phyloP scores from a whole-genome alignment of 495 filamentous ascomycete species.

The Hyaloscypha bicolor region DNA sequence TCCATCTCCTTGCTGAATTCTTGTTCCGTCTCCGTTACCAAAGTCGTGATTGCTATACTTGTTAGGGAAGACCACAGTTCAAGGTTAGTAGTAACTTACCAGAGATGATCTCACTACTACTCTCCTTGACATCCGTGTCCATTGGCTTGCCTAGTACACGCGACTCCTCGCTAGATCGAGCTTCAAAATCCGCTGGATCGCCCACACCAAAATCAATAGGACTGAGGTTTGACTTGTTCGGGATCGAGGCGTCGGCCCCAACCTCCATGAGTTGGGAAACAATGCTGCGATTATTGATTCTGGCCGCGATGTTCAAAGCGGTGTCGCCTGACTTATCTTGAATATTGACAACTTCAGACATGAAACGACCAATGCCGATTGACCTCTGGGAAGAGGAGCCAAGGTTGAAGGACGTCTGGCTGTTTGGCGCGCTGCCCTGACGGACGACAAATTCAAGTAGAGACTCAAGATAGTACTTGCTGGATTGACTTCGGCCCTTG shows the following conservation, averaged over 20 bases:
- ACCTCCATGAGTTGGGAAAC: constrained; percentile 93
- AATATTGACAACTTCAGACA: constrained; percentile 93
- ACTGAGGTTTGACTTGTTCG: constrained; percentile 83
- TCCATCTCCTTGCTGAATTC: constrained; percentile 76
- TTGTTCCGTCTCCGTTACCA: constrained; percentile 71
- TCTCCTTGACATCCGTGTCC: constrained; percentile 47
- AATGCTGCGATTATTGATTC: constrained; percentile 87
- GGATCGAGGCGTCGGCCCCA: constrained; percentile 83
- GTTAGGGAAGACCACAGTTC: constrained; percentile 14
- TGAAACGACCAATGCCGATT: constrained; percentile 86
- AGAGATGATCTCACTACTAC: constrained; percentile 69
- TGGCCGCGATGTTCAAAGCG: constrained; percentile 87
- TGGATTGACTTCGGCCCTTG: constrained; percentile 80
- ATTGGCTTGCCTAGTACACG: constrained; percentile 24
- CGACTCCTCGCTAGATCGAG: constrained; percentile 36
- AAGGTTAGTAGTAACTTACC: constrained; percentile 50
- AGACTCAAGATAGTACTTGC: constrained; percentile 90
- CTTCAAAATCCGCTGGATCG: constrained; percentile 43
- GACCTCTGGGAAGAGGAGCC: constrained; percentile 49
- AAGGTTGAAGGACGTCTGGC: constrained; percentile 48
- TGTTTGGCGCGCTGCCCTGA: constrained; percentile 67
- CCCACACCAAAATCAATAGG: constrained; percentile 93
- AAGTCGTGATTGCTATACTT: constrained; percentile 64
- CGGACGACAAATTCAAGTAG: constrained; percentile 92
- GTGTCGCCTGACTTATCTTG: constrained; percentile 93